Evolutionary conservation across 176 grass and related monocot genomes (phyloP), one percentile per base, ranked within the genome.

Genomic region (Carex littledalei): DNA sequence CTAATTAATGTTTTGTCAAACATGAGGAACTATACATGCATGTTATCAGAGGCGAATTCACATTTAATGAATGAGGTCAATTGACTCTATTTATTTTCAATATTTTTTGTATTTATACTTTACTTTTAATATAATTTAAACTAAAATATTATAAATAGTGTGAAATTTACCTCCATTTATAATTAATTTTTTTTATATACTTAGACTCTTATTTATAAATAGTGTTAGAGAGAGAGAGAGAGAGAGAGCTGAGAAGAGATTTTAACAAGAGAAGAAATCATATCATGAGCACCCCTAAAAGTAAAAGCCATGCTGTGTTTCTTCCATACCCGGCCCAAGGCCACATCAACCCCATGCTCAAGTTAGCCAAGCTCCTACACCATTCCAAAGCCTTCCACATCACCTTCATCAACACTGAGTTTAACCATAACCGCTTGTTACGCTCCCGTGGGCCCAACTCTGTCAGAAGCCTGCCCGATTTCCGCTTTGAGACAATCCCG

Each of bases 311-410:
- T 84, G 85, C 76, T 64, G 21, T 94, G 67, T 83, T 91, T 11
- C 32, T 94, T 37, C 92, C 92, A 35, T 94, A 89, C 87, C 92
- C 92, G 13, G 87, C 92, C 45, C 92, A 94, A 90, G 92, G 92
- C 87, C 92, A 94, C 87, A 85, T 94, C 79, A 91, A 73, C 78
- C 89, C 92, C 50, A 87, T 94, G 87, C 84, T 94, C 22, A 79
- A 84, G 69, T 85, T 94, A 17, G 89, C 89, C 79, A 91, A 89
- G 88, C 78, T 78, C n/a, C 74, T 87, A 60, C 70, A 76, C 29
- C 87, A 88, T 86, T 84, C 58, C 20, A 74, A 86, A 1, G 84
- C 81, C 70, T 79, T 91, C 87, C 87, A 91, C 84, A 82, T 92
- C 74, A 95, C 90, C 32, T 92, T 92, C 88, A 87, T 92, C 83